Conservation (phyloP, 352 stramenopile species). For the Nothophytophthora sp. region DNA sequence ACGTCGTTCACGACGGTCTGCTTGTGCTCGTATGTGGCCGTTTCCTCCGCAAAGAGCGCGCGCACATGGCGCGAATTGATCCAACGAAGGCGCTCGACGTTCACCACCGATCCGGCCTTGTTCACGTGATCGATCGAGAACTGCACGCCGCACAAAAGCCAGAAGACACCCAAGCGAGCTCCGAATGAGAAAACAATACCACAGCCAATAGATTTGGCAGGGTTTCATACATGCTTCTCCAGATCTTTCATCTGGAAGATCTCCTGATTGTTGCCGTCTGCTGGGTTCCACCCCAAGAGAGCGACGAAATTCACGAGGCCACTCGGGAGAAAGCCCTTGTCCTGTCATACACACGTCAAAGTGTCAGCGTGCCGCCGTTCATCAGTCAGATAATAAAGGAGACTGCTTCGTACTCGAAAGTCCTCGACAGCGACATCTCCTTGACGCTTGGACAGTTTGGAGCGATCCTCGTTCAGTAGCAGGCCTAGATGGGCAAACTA, state of each 20-base stretch:
- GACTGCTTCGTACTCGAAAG: slow-evolving; percentile 79
- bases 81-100: slow-evolving; percentile 85
- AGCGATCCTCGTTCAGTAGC: slow-evolving; percentile 97
- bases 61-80: slow-evolving; percentile 91
- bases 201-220: neutral
- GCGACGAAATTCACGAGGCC: slow-evolving; percentile 98
- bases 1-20: slow-evolving; percentile 56
- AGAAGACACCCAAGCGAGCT: too few relatives aligned
- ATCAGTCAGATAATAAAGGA: neutral
- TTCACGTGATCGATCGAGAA: slow-evolving; percentile 90
- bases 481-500: slow-evolving; percentile 91
- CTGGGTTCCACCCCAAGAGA: slow-evolving; percentile 97
- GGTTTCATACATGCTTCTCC: slow-evolving; percentile 42
- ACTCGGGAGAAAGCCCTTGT: slow-evolving; percentile 95
- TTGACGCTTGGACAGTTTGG: slow-evolving; percentile 98
- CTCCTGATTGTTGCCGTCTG: slow-evolving; percentile 96
- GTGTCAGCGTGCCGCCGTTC: neutral
- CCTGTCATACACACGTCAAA: slow-evolving; percentile 28
- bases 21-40: slow-evolving; percentile 40
- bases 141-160: slow-evolving; percentile 12
- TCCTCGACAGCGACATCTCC: slow-evolving; percentile 97
- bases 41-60: slow-evolving; percentile 61
- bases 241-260: slow-evolving; percentile 96
- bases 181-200: neutral
- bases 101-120: slow-evolving; percentile 88